Percentiles rank a stretch among this genome's conserved stretches.
Conservation (phyloP, 2,329 filamentous ascomycete genomes). For the Neofusicoccum ribis region DNA sequence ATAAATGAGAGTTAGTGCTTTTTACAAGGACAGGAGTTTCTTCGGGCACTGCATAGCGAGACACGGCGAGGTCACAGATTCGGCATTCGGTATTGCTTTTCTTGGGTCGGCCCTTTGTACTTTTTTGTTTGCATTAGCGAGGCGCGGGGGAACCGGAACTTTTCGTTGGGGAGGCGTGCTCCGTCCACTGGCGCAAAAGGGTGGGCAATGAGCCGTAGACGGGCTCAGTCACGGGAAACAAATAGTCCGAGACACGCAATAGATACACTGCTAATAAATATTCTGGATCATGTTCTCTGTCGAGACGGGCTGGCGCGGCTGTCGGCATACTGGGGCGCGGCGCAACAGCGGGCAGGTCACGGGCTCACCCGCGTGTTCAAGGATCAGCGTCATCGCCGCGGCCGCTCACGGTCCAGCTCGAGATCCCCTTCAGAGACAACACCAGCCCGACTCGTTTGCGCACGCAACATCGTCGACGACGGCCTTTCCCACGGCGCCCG, state of each 20-base stretch:
- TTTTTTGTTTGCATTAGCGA: constrained; percentile 12
- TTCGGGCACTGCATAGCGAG: neutral
- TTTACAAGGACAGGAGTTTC: neutral
- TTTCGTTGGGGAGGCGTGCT: neutral
- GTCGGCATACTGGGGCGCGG: neutral
- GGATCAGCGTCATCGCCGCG: constrained; percentile 9
- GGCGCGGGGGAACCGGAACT: constrained; percentile 1
- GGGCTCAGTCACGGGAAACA: neutral
- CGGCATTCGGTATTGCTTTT: neutral
- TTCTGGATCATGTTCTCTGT: neutral
- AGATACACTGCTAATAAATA: no score
- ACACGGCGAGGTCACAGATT: neutral
- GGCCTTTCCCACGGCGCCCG: neutral
- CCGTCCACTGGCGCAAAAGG: neutral
- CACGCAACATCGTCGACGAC: neutral
- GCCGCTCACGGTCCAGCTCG: neutral
- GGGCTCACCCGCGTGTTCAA: neutral
- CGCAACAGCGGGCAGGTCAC: neutral
- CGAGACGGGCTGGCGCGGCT: neutral
- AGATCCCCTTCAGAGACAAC: neutral
- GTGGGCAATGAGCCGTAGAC: neutral
- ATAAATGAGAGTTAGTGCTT: neutral
- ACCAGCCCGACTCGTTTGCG: neutral
- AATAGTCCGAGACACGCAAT: no score
- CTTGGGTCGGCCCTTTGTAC: neutral